Base-by-base conservation (phyloP, 192 early-diverging fungal species). In the Podila clonocystis region DNA sequence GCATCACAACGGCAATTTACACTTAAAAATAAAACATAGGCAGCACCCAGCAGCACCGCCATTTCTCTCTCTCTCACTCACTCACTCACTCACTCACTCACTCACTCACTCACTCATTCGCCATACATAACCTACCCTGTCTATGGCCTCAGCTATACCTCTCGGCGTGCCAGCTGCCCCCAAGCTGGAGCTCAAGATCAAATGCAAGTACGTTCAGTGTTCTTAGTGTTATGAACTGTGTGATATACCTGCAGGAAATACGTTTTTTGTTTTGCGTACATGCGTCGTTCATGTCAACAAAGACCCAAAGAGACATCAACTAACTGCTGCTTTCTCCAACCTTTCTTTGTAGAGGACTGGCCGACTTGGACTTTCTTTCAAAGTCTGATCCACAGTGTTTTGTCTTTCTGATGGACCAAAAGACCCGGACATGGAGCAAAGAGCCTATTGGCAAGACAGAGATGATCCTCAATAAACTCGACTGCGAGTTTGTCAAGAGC, bases 401-500 rank as follows among this genome's bases (percentile, higher is more conserved):
- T 15, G 67, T 84, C 58, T 80, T 82, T 24, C 19, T 80, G 58
- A 75, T 76, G 63, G 77, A 84, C 29, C 41, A 55, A 28, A 75
- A 70, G 28, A 84, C 76, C 19, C 65, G 79, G 29, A 71, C 70
- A 33, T 84, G 77, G 76, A 30, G 28, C 50, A 78, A 71, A 58
- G 62, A 73, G 22, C 71, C 76, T 7, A 61, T 72, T 15, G 68
- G 65, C 20, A 73, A 82, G 52, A 89, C 88, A 19, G 88, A 89
- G 67, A 69, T 86, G 50, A 55, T 89, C 11, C 72, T 83, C 33
- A 83, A 89, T 62, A 78, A 85, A 34, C 72, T 87, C 20, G 83
- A 87, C n/a, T 87, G 87, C 48, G 77, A 88, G 24, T 89, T 89
- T 73, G 72, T 88, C 9, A 86, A 59, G 49, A 71, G 77, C 52